phyloP scores from a whole-genome alignment of 1,284 basidiomycete genomes.

The Apiotrichum veenhuisii region DNA sequence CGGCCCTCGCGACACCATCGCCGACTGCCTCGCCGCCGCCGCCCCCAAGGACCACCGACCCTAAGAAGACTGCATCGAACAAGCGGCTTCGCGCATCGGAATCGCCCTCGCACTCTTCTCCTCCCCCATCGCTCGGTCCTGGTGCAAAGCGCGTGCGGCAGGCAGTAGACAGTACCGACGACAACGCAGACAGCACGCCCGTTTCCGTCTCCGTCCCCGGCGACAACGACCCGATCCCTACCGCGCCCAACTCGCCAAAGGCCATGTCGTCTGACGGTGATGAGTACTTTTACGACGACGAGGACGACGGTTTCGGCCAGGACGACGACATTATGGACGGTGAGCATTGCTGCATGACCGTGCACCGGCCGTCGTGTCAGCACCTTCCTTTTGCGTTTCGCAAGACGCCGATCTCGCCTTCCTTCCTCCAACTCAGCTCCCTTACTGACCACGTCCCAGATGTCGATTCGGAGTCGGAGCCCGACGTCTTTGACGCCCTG shows the following conservation, averaged over 20 bases:
- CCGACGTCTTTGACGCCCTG: conserved; percentile 42
- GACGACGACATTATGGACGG: conserved; percentile 32
- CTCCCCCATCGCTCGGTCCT: neutral
- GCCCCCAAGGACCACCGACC: neutral
- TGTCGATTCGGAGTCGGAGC: conserved; percentile 35
- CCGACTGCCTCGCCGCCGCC: conserved; percentile 9
- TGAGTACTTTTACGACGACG: conserved; percentile 40
- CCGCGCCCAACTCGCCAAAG: conserved; percentile 6
- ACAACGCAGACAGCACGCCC: neutral
- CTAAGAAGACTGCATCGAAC: neutral
- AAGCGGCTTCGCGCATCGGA: conserved; percentile 5
- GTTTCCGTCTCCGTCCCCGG: neutral
- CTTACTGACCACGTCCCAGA: conserved; percentile 14
- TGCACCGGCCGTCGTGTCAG: neutral
- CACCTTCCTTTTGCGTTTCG: too few relatives aligned
- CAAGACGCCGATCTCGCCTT: neutral
- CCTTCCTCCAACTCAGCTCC: neutral
- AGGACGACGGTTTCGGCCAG: conserved; percentile 40
- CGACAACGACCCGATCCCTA: neutral
- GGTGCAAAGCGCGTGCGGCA: conserved; percentile 9
- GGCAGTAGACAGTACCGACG: neutral
- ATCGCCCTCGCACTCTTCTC: neutral
- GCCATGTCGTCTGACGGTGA: conserved; percentile 48
- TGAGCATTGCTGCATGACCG: conserved; percentile 17
- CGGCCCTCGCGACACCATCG: conserved; percentile 12